Evolutionary conservation across 1,284 basidiomycete genomes (phyloP).

Genomic region (Apiotrichum akiyoshidainum): DNA sequence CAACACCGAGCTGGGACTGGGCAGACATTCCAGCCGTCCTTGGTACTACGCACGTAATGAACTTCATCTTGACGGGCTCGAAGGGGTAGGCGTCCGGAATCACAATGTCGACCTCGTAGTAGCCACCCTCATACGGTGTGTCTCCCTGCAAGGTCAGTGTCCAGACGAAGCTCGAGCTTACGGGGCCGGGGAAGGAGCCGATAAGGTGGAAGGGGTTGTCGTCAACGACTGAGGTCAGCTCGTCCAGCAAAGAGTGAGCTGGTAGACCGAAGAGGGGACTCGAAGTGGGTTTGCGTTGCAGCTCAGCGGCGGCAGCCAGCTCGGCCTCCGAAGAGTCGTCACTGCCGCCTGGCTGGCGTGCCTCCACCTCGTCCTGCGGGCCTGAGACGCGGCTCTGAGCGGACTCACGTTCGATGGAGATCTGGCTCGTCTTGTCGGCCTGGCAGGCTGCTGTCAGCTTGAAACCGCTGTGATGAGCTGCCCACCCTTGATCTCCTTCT

Average conservation of each 20-base stretch:
- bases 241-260: background rate
- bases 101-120: constrained; percentile 91
- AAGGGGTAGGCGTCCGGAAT: constrained; percentile 95
- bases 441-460: constrained; percentile 10
- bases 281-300: background rate
- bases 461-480: background rate
- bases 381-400: too few species aligned
- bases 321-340: too few species aligned
- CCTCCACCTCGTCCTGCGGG: background rate
- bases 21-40: background rate
- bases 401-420: constrained; percentile 63
- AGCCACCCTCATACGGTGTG: constrained; percentile 91
- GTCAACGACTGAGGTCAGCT: constrained; percentile 61
- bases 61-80: constrained; percentile 98
- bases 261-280: background rate
- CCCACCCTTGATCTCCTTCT: constrained; percentile 82
- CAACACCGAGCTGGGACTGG: constrained; percentile 16
- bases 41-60: constrained; percentile 74
- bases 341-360: background rate
- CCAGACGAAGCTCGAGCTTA: constrained; percentile 44
- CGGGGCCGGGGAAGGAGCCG: constrained; percentile 86
- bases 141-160: constrained; percentile 52
- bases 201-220: constrained; percentile 82
- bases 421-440: constrained; percentile 77
- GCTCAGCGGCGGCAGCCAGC: background rate